These are phyloP conservation scores for Delphinella strobiligena DNA, from an alignment of 2,329 filamentous ascomycete species.

Conservation along the genomic window DNA sequence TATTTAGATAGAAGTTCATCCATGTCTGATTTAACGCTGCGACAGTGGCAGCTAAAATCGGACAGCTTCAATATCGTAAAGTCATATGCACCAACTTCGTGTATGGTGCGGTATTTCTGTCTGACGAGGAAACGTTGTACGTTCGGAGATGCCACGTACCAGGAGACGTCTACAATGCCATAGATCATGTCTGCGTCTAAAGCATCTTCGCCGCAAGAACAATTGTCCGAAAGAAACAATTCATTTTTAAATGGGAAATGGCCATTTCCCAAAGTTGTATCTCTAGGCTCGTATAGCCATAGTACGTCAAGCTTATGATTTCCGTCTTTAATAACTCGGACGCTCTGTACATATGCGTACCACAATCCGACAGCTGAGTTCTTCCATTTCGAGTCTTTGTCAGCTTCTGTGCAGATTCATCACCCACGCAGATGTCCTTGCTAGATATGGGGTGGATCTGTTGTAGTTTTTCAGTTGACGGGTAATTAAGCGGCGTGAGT, in stretches of 20 bases:
- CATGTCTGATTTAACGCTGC: conserved; percentile 11
- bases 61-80: conserved; percentile 47
- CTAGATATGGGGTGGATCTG: no score
- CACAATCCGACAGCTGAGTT: conserved; percentile 41
- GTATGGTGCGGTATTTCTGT: conserved; percentile 50
- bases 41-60: conserved; percentile 44
- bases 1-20: conserved; percentile 22
- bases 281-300: conserved; percentile 61
- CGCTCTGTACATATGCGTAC: conserved; percentile 57
- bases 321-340: conserved; percentile 29
- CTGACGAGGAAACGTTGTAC: conserved; percentile 52
- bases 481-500: conserved; percentile 14
- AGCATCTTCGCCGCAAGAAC: conserved; percentile 49
- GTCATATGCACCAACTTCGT: conserved; percentile 34
- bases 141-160: conserved; percentile 41
- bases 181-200: conserved; percentile 46
- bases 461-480: not conserved
- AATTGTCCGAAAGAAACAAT: conserved; percentile 65
- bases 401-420: conserved; percentile 35
- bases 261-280: conserved; percentile 58
- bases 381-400: conserved; percentile 41
- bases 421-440: conserved; percentile 28
- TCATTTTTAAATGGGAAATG: conserved; percentile 61
- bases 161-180: conserved; percentile 44
- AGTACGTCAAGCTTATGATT: conserved; percentile 46